These are phyloP conservation scores for Strobilomyces dryophilus DNA, from an alignment of 768 basidiomycete genomes.

Conservation along the genomic window DNA sequence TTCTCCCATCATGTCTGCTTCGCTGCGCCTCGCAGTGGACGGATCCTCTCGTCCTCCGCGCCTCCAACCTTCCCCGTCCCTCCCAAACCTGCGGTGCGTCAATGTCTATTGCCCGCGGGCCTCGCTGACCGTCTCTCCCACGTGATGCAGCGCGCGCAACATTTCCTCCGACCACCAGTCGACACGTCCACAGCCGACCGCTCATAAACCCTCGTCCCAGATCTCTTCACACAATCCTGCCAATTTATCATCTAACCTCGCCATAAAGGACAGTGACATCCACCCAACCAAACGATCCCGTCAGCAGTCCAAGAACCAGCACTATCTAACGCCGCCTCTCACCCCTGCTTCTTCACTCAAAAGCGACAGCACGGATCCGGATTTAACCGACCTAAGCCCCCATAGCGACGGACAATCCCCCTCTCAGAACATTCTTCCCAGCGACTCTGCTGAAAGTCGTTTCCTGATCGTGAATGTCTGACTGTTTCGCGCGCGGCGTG, in stretches of 20 bases:
- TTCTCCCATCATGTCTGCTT: conserved; percentile 26
- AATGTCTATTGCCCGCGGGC: background rate
- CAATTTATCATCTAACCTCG: conserved; percentile 6
- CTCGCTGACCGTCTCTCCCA: conserved; percentile 16
- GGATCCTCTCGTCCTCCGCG: conserved; percentile 38
- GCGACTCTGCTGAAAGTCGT: conserved; percentile 25
- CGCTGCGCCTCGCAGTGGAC: conserved; percentile 22
- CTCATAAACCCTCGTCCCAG: conserved; percentile 19
- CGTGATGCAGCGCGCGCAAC: conserved; percentile 24
- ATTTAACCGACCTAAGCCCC: conserved; percentile 27
- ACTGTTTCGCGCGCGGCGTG: background rate
- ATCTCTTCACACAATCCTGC: conserved; percentile 11
- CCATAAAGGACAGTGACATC: conserved; percentile 18
- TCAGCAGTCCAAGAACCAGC: conserved; percentile 27
- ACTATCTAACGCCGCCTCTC: conserved; percentile 62
- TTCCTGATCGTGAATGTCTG: conserved; percentile 29
- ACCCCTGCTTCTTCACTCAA: conserved; percentile 60
- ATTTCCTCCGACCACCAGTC: conserved; percentile 25
- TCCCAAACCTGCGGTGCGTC: conserved; percentile 64
- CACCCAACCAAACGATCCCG: conserved; percentile 14
- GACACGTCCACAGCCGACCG: conserved; percentile 23
- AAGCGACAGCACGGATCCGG: conserved; percentile 34
- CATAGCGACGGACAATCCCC: conserved; percentile 21
- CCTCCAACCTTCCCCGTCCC: conserved; percentile 61
- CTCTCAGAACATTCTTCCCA: conserved; percentile 2